Evolutionary conservation across 75 land plant species (phyloP), one percentile per base, ranked within the genome.

Genomic region (Ceratopteris richardii): DNA sequence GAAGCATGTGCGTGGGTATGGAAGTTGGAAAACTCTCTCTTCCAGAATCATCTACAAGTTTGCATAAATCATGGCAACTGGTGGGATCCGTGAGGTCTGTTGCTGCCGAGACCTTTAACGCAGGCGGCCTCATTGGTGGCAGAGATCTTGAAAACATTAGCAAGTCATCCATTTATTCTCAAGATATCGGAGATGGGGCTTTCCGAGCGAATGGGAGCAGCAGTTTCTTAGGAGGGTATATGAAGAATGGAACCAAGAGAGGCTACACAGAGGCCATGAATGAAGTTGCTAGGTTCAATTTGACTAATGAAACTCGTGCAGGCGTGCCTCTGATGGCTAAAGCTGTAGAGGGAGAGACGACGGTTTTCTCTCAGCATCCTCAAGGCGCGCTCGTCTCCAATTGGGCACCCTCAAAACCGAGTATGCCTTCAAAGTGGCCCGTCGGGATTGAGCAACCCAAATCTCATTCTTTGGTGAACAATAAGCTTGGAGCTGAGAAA

Each of bases 211-310:
- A 9, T 9, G 9, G 3, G 37, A 4, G 7, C 7, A 33, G 37
- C 37, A 33, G 7, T 9, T 9, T 33, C 9, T 9, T 4, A 4
- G 37, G 37, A 33, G n/a, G n/a, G n/a, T n/a, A n/a, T n/a, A n/a
- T n/a, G n/a, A 46, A 46, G 48, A 46, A 46, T 46, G 48, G 48
- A 2, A 46, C 21, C 12, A 46, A 46, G 48, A 17, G 48, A 17
- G 48, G 48, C 48, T 46, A 46, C 48, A 46, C 21, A 20, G 48
- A 46, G 21, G 48, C 48, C 14, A 46, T 46, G 48, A n/a, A 17
- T 46, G 48, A 46, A 7, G 14, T 17, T 17, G 14, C n/a, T 2
- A 46, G 48, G 21, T n/a, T 17, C 21, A 17, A 17, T 14, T 4
- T 20, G 17, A 17, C 21, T 46, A 20, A 5, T 14, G 48, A 17